Evolutionary conservation across 2,329 filamentous ascomycete genomes (phyloP), one percentile per base, ranked within the genome.

Genomic region (Pestalotiopsis sp.): DNA sequence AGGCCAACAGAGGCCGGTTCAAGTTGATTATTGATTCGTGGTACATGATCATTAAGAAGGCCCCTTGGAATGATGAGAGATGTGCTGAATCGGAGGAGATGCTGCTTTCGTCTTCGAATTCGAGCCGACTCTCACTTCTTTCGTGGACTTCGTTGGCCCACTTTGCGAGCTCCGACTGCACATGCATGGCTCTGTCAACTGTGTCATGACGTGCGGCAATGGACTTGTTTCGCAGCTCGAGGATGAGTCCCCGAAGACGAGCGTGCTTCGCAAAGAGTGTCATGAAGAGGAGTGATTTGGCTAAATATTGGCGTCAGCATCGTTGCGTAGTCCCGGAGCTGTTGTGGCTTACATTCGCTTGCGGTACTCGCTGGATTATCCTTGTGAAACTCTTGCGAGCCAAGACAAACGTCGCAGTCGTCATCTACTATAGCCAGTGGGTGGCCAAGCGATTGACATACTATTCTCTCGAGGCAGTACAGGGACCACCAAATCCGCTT

Each of bases 331-430:
- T 23, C 20, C 20, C 20, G n/a, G 17, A 13, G 4, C 9, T 59
- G 6, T 59, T 23, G 11, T 12, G 2, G 31, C 23, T 36, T 27
- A 59, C 57, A 14, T 59, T 59, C 57, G 14, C n/a, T 14, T n/a
- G 57, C 23, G 20, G 7, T 12, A 4, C 23, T 23, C 23, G 25
- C 23, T 59, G 23, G 23, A 59, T 7, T 58, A n/a, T 60, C 69
- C 27, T 71, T 68, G 69, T 88, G 86, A 2, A 75, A 75, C 71
- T 88, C 86, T 2, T 82, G 75, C 0, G 81, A 82, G 0, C 84
- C 85, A 68, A 86, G 86, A 70, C 87, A 89, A 1, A 89, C 87
- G 71, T 89, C 87, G 5, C 89, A 76, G 68, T 89, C 87, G 58
- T 88, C 84, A 69, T 89, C 87, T 64, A 83, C 82, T 12, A 90